Evolutionary conservation across 306 rosid genomes (phyloP), one percentile per base, ranked within the genome.

Genomic region (Corylus avellana): DNA sequence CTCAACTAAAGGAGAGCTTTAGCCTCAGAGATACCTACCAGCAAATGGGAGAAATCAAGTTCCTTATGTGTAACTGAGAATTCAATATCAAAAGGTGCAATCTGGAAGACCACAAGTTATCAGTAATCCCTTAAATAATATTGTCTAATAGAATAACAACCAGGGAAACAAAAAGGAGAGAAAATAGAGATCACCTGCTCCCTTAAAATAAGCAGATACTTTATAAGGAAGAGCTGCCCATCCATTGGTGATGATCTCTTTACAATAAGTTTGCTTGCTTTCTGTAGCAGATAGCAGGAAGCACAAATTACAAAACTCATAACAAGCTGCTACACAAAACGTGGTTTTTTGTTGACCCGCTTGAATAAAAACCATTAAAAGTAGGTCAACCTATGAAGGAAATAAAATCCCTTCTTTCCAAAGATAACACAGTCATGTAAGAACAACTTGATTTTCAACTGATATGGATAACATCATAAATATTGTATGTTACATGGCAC

Each of bases 1-100:
- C 73, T 50, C 68, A 62, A 73, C 74, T 74, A 29, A 83, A 72
- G 83, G 78, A 79, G 66, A 75, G 72, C 73, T 77, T 74, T 59
- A 70, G 83, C 79, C 72, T 70, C 55, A 68, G 80, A 88, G 76
- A 59, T 75, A 92, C 98, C 84, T 70, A 96, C 99, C 97, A 96
- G 93, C 85, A 96, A 87, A 77, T 96, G 99, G 69, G 99, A 96
- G 90, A 96, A 96, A 86, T 96, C 98, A 69, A 96, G 99, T 78
- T 96, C 99, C 92, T 96, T 96, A 81, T 96, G 97, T 13, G 98
- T 96, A 79, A 93, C 96, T 27, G 94, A 91, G 85, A 96, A 93
- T 82, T 96, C 99, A 74, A 96, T 89, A 80, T 96, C 92, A 44
- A 93, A 96, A 73, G 96, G 97, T 39, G 97, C 97, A 76, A 96